Evolutionary conservation across 176 grass and related monocot genomes (phyloP), one percentile per base, ranked within the genome.

Genomic region (Aegilops longissima): DNA sequence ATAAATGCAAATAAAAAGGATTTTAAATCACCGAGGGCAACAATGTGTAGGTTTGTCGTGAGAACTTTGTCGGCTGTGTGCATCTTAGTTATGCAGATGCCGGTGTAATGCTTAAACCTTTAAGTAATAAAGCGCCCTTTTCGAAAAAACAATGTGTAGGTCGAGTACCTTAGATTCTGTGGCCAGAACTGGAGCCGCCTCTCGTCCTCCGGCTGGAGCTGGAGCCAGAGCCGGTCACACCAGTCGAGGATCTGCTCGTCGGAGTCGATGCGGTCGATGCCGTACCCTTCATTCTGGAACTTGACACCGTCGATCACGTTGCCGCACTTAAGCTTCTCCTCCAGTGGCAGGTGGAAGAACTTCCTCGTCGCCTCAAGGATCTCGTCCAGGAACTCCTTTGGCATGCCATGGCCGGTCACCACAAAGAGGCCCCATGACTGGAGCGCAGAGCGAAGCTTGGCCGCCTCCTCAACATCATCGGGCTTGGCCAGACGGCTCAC

Each of bases 251-350:
- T 54, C 59, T 92, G 84, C 38, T 86, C 87, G 80, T 92, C 77
- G 17, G 39, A 77, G 67, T 65, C 85, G 49, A 94, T 82, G 82
- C 76, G 80, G 83, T 94, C 87, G 75, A 85, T 80, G 49, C 87
- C 92, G 82, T 94, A 94, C 5, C 93, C 93, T 62, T 94, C 93
- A 5, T 20, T 4, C 83, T 82, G 77, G 79, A 88, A 92, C 39
- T 83, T 84, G 75, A 81, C 71, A 30, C 6, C 84, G 31, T 70
- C 78, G 14, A 73, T 51, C 12, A 82, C 59, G 80, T 94, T 94
- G 24, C 81, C 70, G 82, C 82, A 85, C 49, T 36, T 62, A 9
- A 82, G 82, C 85, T 92, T 95, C 82, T 76, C 86, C 84, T 78
- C 86, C 5, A n/a, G 0, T 12, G 93, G 90, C 1, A 86, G 68